phyloP scores from a whole-genome alignment of 192 early-diverging fungal genomes.

The Geranomyces variabilis region DNA sequence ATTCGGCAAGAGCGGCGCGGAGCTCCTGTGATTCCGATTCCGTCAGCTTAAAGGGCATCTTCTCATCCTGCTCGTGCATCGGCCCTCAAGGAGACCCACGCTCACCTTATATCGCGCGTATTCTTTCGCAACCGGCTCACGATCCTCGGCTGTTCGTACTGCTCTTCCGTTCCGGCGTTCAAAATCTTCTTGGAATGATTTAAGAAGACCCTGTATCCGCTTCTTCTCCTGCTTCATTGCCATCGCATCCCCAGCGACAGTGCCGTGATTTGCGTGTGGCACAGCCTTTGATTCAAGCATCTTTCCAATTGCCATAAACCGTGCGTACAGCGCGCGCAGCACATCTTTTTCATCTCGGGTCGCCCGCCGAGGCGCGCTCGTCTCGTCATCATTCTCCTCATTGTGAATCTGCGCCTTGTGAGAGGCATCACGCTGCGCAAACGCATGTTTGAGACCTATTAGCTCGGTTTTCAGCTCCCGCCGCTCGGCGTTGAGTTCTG shows the following conservation, averaged over 20 bases:
- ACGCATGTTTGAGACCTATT: background rate
- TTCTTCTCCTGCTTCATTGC: slow-evolving; percentile 39
- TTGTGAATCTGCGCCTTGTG: background rate
- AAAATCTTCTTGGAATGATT: slow-evolving; percentile 51
- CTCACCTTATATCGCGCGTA: slow-evolving; percentile 54
- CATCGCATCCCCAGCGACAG: background rate
- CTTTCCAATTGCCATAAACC: background rate
- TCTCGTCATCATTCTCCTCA: background rate
- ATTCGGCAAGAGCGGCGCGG: too few species aligned
- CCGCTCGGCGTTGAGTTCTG: background rate
- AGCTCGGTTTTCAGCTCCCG: background rate
- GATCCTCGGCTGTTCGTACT: slow-evolving; percentile 43
- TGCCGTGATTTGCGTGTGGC: background rate
- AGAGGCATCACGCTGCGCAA: background rate
- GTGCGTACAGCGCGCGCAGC: background rate
- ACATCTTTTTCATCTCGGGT: background rate
- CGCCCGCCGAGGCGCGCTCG: background rate
- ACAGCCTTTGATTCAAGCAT: background rate
- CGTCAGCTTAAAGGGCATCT: too few species aligned
- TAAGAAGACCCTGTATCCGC: slow-evolving; percentile 42
- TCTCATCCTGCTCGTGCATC: too few species aligned
- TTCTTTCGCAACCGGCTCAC: slow-evolving; percentile 44
- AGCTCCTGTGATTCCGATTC: too few species aligned
- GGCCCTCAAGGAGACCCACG: too few species aligned
- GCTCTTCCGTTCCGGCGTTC: slow-evolving; percentile 40